Conservation (phyloP, 345 rosid species). For the Acer campestre region DNA sequence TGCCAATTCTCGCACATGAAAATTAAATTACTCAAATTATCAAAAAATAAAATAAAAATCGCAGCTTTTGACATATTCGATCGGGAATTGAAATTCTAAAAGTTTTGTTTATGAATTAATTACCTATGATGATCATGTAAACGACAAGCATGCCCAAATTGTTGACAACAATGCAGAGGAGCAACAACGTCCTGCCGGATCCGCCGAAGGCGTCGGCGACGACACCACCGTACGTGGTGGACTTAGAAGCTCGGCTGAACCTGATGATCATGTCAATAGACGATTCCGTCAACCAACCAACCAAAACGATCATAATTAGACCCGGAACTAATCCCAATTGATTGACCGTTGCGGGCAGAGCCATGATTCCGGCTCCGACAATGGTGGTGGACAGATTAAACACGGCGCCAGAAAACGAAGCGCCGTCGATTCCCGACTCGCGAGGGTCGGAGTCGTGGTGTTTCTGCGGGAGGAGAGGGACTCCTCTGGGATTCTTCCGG, state of each 20-base stretch:
- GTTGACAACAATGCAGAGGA: constrained; percentile 57
- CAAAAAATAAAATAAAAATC: no score
- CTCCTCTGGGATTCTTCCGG: constrained; percentile 44
- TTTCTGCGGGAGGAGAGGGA: constrained; percentile 46
- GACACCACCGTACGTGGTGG: constrained; percentile 55
- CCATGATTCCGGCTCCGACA: constrained; percentile 74
- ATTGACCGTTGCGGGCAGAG: constrained; percentile 61
- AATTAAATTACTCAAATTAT: no score
- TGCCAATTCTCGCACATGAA: constrained; percentile 26
- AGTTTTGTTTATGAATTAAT: neutral
- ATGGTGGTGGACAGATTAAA: constrained; percentile 71
- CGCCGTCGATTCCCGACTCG: constrained; percentile 45
- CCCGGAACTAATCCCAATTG: constrained; percentile 61
- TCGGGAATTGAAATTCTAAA: no score
- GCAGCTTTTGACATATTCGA: no score
- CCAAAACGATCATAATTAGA: constrained; percentile 42
- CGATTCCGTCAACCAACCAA: constrained; percentile 47
- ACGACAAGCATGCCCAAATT: constrained; percentile 71
- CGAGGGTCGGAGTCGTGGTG: constrained; percentile 14
- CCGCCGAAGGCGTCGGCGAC: constrained; percentile 59
- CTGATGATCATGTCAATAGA: constrained; percentile 54
- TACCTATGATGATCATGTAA: constrained; percentile 68
- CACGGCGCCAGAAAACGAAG: constrained; percentile 62
- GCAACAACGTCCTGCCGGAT: constrained; percentile 46
- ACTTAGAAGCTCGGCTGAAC: constrained; percentile 55